Base-by-base conservation (phyloP, 345 rosid genomes). In the Alliaria petiolata region DNA sequence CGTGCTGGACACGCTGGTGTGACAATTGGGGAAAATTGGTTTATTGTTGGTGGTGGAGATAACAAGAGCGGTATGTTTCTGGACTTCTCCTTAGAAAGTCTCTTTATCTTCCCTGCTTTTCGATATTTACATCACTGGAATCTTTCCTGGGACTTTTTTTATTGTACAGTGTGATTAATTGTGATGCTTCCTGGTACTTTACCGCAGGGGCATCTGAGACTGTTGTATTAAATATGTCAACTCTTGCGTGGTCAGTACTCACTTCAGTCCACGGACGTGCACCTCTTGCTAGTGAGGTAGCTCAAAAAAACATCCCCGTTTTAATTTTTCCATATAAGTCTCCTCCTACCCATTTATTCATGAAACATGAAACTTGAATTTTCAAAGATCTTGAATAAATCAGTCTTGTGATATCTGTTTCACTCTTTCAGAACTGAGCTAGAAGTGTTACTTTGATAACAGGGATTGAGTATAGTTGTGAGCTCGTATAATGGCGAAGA, bases 1-100 rank as follows among this genome's bases (percentile, higher is more conserved):
- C 85, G 98, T 54, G 95, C 98, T 78, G 98, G 98, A 63, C 98
- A 93, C 77, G 96, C 97, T 1, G 86, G 98, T 74, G 96, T 85
- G 61, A 86, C 96, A 13, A 72, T 93, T 62, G 97, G 97, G 7
- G 98, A 93, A 77, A 93, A 89, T 67, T 93, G 98, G 98, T 93
- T 84, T 80, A 83, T 93, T 54, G 95, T 84, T 80, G 98, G 98
- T 53, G 96, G 98, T 59, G 98, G 98, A 11, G 91, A 93, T 81
- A 93, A 87, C 81, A 91, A 84, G 70, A 84, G 86, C 28, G 96
- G 98, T 91, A 84, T 39, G 81, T 72, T 63, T 63, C 57, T 63
- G 11, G 61, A 44, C 69, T 55, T 70, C 39, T 43, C 11, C 77
- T 25, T 55, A 26, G 8, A 17, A 30, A 22, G 0, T 13, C 42